phyloP scores from a whole-genome alignment of 805 yeast genomes.

The Blastobotrys parvus region DNA sequence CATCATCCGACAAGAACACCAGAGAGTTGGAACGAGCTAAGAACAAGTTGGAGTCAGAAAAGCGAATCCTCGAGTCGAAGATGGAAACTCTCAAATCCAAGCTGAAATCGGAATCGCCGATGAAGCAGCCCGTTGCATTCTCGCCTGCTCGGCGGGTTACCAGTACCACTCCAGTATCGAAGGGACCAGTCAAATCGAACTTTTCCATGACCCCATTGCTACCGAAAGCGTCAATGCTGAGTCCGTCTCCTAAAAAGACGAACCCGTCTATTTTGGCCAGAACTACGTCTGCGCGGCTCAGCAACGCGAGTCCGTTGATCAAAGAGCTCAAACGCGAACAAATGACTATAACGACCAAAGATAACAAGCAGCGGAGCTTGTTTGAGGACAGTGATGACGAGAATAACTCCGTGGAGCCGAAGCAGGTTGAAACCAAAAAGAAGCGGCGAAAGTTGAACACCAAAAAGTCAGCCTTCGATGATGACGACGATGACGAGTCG shows the following conservation, averaged over 20 bases:
- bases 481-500: constrained; percentile 12
- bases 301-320: not conserved
- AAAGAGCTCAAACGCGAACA: not conserved
- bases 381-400: constrained; percentile 14
- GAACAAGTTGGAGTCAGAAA: constrained; percentile 7
- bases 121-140: not conserved
- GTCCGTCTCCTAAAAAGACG: constrained; percentile 2
- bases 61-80: constrained; percentile 11
- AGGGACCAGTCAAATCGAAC: not conserved
- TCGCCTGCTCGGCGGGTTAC: too few species aligned
- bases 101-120: not conserved
- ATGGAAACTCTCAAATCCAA: constrained; percentile 9
- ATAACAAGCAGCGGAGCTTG: constrained; percentile 10
- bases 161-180: constrained; percentile 1
- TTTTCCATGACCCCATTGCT: constrained; percentile 11
- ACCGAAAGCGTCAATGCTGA: not conserved
- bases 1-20: constrained; percentile 5
- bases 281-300: not conserved
- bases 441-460: constrained; percentile 12
- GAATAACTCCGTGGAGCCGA: not conserved
- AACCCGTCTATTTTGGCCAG: not conserved
- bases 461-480: constrained; percentile 6
- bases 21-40: constrained; percentile 9
- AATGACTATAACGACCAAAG: constrained; percentile 7
- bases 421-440: constrained; percentile 1